Conservation (phyloP, 2,329 filamentous ascomycete genomes). For the Neonectria neomacrospora region DNA sequence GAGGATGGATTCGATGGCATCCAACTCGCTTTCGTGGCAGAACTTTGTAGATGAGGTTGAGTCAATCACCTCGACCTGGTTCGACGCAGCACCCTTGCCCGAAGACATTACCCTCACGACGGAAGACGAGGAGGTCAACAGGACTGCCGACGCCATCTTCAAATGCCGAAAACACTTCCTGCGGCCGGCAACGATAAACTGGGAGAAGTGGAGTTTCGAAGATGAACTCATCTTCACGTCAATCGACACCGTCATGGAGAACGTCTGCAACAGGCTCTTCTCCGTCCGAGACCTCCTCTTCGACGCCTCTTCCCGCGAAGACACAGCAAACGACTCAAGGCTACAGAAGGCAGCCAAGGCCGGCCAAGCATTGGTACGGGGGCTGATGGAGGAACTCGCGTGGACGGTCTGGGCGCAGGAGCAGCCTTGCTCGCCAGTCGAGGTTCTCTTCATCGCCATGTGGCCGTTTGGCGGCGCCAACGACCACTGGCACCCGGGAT, state of each 20-base stretch:
- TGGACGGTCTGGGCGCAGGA: conserved; percentile 72
- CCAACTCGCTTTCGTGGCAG: conserved; percentile 39
- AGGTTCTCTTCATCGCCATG: conserved; percentile 71
- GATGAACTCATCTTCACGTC: conserved; percentile 60
- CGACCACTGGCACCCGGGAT: conserved; percentile 60
- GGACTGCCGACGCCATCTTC: conserved; percentile 52
- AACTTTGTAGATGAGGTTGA: conserved; percentile 52
- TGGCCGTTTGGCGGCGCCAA: conserved; percentile 68
- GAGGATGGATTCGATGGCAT: conserved; percentile 58
- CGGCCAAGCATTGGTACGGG: conserved; percentile 34
- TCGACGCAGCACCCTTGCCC: conserved; percentile 51
- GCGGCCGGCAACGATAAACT: conserved; percentile 38
- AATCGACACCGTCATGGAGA: conserved; percentile 51
- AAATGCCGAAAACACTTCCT: conserved; percentile 62
- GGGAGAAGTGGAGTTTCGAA: conserved; percentile 49
- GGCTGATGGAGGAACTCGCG: conserved; percentile 60
- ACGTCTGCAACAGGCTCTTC: conserved; percentile 53
- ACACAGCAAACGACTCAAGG: background rate
- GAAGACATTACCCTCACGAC: conserved; percentile 32
- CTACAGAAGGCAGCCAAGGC: conserved; percentile 32
- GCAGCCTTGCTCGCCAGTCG: conserved; percentile 60
- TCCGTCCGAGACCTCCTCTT: conserved; percentile 36
- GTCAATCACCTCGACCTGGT: conserved; percentile 54
- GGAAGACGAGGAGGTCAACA: conserved; percentile 45
- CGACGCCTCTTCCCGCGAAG: conserved; percentile 23